Percentiles rank a stretch among this genome's conserved stretches.
Evolutionary conservation across 1,284 basidiomycete species (phyloP).

Genomic region (Fistulinella staudtii): DNA sequence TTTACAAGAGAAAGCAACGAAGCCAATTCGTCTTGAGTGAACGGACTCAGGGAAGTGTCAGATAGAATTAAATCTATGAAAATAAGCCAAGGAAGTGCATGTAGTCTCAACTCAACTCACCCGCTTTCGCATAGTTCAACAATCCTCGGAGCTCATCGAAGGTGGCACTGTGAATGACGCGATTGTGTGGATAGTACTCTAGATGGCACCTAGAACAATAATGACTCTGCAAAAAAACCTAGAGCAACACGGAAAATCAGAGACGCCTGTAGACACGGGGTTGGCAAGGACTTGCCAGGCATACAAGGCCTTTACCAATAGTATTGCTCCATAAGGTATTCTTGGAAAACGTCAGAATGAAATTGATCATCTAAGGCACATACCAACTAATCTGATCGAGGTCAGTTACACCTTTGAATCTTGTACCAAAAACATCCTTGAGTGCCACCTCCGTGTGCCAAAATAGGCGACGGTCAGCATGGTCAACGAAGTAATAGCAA

Average conservation of each 20-base stretch:
- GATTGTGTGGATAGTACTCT: neutral
- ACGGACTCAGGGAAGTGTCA: slow-evolving; percentile 18
- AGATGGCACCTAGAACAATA: neutral
- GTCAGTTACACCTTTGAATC: neutral
- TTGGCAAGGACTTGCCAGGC: neutral
- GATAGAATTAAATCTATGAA: slow-evolving; percentile 19
- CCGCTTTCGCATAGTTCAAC: slow-evolving; percentile 20
- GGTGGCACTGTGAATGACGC: neutral
- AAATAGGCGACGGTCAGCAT: neutral
- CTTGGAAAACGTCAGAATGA: slow-evolving; percentile 8
- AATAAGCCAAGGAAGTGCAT: neutral
- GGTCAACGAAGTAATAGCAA: slow-evolving; percentile 2
- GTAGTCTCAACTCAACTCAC: neutral
- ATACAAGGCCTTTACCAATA: slow-evolving; percentile 12
- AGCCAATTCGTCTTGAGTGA: slow-evolving; percentile 14
- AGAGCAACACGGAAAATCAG: neutral
- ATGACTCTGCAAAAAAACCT: neutral
- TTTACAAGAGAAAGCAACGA: slow-evolving; percentile 10
- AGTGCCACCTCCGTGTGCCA: neutral
- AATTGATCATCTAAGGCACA: neutral
- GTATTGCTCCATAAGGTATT: slow-evolving; percentile 12
- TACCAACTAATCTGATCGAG: neutral
- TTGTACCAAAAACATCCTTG: neutral
- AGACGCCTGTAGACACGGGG: neutral
- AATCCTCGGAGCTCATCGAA: slow-evolving; percentile 5